phyloP scores from a whole-genome alignment of 768 basidiomycete genomes.

The Tulasnella calospora region DNA sequence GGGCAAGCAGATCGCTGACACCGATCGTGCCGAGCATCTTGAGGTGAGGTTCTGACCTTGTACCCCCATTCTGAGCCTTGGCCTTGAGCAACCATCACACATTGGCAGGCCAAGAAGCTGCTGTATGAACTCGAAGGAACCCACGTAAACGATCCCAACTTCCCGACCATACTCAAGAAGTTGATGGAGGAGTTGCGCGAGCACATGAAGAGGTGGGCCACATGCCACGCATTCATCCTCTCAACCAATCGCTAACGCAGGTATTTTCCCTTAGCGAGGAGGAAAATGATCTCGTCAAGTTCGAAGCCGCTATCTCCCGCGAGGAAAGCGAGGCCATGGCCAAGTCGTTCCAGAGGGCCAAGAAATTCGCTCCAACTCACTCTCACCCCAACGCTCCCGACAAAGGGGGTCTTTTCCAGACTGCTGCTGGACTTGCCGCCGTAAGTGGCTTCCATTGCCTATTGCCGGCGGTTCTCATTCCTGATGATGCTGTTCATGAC shows the following conservation, averaged over 20 bases:
- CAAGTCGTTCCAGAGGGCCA: conserved; percentile 48
- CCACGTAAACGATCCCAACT: conserved; percentile 39
- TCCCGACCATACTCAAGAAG: conserved; percentile 32
- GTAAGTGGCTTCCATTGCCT: background rate
- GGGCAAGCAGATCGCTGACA: conserved; percentile 49
- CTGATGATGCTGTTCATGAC: background rate
- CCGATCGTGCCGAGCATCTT: conserved; percentile 55
- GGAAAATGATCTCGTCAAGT: conserved; percentile 48
- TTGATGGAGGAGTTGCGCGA: conserved; percentile 30
- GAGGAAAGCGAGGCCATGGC: conserved; percentile 47
- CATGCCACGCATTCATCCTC: conserved; percentile 45
- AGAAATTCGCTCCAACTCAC: conserved; percentile 58
- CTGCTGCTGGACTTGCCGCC: conserved; percentile 49
- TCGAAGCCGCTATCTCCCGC: conserved; percentile 38
- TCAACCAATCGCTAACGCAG: background rate
- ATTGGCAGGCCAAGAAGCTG: conserved; percentile 39
- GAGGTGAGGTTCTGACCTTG: conserved; percentile 34
- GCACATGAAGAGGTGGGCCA: conserved; percentile 40
- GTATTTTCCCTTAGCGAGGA: conserved; percentile 44
- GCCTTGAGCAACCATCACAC: background rate
- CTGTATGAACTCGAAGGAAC: conserved; percentile 45
- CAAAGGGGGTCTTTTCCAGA: conserved; percentile 59
- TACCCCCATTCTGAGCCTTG: background rate
- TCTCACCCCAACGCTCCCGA: conserved; percentile 52
- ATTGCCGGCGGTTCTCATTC: background rate